Evolutionary conservation across 176 grass and related monocot genomes (phyloP), one percentile per base, ranked within the genome.

Genomic region (Carex kokanica): DNA sequence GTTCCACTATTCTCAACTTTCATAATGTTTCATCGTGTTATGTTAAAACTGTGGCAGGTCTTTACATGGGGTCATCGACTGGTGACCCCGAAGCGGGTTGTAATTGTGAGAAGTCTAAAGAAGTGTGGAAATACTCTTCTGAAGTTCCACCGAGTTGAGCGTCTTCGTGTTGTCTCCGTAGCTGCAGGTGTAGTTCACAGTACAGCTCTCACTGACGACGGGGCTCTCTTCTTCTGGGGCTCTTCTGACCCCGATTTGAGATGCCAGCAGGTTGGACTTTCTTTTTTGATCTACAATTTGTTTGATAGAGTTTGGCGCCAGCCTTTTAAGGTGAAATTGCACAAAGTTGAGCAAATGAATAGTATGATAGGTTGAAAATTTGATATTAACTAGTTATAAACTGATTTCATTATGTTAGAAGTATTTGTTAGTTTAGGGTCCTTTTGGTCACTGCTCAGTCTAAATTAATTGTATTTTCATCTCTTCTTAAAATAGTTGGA

Each of bases 11-110:
- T 62, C 5, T 41, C n/a, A 43, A 8, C 9, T 21, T 34, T 6
- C 60, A 60, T 80, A 18, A 38, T 63, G 9, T 41, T 81, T 24
- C 3, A 14, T 40, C 8, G 1, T 21, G 12, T 54, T 36, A 1
- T 52, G 3, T 71, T 43, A 62, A 81, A 60, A 62, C 51, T 5
- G 14, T 81, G 58, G 16, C 77, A 98, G 96, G 96, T 96, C 54
- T 93, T 96, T 85, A 92, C 93, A 83, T 99, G 97, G 97, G 97
- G 97, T 14, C 93, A 99, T 92, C 91, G 93, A 10, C 89, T 93
- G 1, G 93, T 99, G 78, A 99, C 89, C n/a, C 93, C 97, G 45
- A 92, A 83, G 11, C 97, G 97, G 71, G 93, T 93, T 81, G 85
- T 99, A 72, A 85, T 99, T 63, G 73, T 89, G 73, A 93, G 91